Percentiles rank a stretch among this genome's conserved stretches.
These are phyloP conservation scores for Neofusicoccum parvum DNA, from an alignment of 2,329 filamentous ascomycete genomes.

Conservation along the genomic window DNA sequence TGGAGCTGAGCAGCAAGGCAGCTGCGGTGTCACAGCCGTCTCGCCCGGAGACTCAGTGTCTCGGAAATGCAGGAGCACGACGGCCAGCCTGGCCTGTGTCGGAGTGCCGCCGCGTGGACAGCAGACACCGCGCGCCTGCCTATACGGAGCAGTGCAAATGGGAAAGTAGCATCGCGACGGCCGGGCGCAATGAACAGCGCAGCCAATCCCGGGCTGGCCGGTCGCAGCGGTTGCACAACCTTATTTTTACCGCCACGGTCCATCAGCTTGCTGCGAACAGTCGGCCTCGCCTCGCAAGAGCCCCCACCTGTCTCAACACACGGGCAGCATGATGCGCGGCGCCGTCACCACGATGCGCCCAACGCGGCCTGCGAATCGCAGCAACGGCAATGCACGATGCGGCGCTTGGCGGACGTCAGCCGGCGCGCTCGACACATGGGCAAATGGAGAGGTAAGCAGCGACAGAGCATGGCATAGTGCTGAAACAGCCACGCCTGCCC, in stretches of 20 bases:
- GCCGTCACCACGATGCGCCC: neutral
- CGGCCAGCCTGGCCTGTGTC: too few relatives aligned
- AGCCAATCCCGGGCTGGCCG: conserved; percentile 12
- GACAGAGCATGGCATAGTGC: neutral
- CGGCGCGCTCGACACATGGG: too few relatives aligned
- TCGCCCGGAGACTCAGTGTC: neutral
- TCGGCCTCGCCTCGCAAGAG: neutral
- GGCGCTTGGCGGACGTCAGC: neutral
- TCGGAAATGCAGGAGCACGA: neutral
- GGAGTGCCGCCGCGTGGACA: too few relatives aligned
- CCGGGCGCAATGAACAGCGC: neutral
- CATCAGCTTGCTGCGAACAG: neutral
- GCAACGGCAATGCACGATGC: neutral
- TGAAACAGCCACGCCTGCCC: conserved; percentile 6
- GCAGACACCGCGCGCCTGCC: too few relatives aligned
- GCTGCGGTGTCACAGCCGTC: neutral
- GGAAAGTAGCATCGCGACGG: too few relatives aligned
- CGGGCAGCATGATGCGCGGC: neutral
- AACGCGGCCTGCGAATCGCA: neutral
- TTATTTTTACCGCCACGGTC: neutral
- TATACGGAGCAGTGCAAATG: too few relatives aligned
- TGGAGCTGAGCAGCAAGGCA: neutral
- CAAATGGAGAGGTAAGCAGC: neutral
- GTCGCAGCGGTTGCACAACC: neutral
- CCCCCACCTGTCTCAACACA: neutral